phyloP scores from a whole-genome alignment of 2,329 filamentous ascomycete genomes.

The Ophiosphaerella korrae region DNA sequence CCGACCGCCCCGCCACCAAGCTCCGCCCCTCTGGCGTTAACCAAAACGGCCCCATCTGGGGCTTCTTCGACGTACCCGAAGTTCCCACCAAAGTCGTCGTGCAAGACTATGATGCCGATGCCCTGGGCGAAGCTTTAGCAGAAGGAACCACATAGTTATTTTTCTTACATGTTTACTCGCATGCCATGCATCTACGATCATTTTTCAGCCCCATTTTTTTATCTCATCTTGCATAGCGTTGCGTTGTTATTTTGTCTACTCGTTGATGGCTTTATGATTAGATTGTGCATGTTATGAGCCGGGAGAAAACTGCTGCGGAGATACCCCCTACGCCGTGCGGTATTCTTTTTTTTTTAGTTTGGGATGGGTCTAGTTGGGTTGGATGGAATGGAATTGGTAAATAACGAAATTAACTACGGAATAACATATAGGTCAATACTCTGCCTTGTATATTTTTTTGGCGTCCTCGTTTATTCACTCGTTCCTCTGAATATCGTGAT shows the following conservation, averaged over 20 bases:
- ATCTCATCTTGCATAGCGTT: not conserved
- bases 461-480: no score
- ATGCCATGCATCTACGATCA: not conserved
- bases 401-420: no score
- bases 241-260: not conserved
- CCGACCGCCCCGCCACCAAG: slow-evolving; percentile 6
- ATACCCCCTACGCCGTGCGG: no score
- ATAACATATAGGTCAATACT: no score
- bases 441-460: no score
- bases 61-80: slow-evolving; percentile 44
- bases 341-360: no score
- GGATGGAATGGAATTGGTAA: no score
- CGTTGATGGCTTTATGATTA: no score
- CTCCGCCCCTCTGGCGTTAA: slow-evolving; percentile 45
- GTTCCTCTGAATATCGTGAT: no score
- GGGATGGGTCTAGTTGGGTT: no score
- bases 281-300: not conserved
- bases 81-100: slow-evolving; percentile 43
- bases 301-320: not conserved
- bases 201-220: not conserved
- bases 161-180: no score
- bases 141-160: slow-evolving; percentile 13
- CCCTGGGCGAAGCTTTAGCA: slow-evolving; percentile 43
- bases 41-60: slow-evolving; percentile 46
- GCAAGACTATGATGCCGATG: slow-evolving; percentile 45